These are phyloP conservation scores for Rhynchospora pubera DNA, from an alignment of 176 grass and related monocot species.

Conservation along the genomic window DNA sequence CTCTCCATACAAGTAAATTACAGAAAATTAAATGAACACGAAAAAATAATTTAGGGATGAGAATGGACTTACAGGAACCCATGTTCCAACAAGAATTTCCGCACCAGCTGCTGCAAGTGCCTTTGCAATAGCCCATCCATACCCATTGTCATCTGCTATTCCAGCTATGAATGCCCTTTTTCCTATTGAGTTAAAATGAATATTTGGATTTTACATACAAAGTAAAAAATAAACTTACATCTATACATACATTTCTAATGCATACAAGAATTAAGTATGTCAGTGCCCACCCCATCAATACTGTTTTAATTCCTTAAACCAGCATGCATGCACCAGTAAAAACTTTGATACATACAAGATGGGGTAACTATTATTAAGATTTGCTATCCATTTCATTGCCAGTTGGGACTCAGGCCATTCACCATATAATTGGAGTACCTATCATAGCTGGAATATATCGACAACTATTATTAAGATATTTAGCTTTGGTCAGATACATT, in stretches of 20 bases:
- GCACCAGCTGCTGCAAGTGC: conserved; percentile 93
- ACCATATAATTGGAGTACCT: not conserved
- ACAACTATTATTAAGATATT: no score
- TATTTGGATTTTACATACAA: not conserved
- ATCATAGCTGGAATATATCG: no score
- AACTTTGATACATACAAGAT: not conserved
- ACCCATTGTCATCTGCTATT: conserved; percentile 98
- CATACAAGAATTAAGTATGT: not conserved
- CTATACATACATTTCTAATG: not conserved
- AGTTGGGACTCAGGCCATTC: not conserved
- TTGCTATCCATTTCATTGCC: not conserved
- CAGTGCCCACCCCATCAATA: not conserved
- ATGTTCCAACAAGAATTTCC: conserved; percentile 97
- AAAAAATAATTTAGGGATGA: not conserved
- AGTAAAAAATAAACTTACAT: not conserved
- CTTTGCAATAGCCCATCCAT: conserved; percentile 97
- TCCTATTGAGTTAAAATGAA: conserved; percentile 31
- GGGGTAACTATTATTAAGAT: not conserved
- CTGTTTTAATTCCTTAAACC: not conserved
- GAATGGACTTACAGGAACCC: conserved; percentile 76
- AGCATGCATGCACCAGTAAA: not conserved
- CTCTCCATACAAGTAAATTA: not conserved
- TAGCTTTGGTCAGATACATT: not conserved
- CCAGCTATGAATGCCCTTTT: conserved; percentile 98
- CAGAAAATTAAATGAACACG: not conserved